phyloP scores from a whole-genome alignment of 192 early-diverging fungal species.

The Thamnidium elegans region DNA sequence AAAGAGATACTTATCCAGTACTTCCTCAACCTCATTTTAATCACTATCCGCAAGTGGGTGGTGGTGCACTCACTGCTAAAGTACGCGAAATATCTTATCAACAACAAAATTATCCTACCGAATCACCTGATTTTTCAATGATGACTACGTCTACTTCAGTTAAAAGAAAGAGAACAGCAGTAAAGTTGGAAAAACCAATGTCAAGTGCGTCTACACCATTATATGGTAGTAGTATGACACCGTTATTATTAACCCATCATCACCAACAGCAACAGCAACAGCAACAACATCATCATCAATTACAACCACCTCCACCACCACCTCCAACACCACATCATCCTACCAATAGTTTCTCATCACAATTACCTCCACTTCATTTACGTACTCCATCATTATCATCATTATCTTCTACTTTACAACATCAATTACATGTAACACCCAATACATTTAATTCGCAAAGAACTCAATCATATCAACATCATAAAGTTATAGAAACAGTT shows the following conservation, averaged over 20 bases:
- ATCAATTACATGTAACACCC: slow-evolving; percentile 5
- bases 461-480: background rate
- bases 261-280: background rate
- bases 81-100: slow-evolving; percentile 15
- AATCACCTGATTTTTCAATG: slow-evolving; percentile 13
- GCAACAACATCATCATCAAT: background rate
- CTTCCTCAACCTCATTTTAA: slow-evolving; percentile 5
- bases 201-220: slow-evolving; percentile 16
- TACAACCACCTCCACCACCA: background rate
- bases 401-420: background rate
- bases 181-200: background rate
- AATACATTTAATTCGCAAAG: background rate
- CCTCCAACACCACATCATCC: slow-evolving; percentile 1
- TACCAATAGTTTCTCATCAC: slow-evolving; percentile 8
- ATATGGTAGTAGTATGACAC: background rate
- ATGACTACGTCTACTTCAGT: slow-evolving; percentile 26
- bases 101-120: slow-evolving; percentile 4
- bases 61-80: slow-evolving; percentile 20
- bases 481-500: slow-evolving; percentile 27
- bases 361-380: slow-evolving; percentile 10
- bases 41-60: background rate
- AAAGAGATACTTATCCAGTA: slow-evolving; percentile 1
- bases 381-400: background rate
- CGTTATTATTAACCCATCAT: background rate
- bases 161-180: slow-evolving; percentile 20